phyloP scores from a whole-genome alignment of 345 rosid species.

The Eucalyptus cladocalyx region DNA sequence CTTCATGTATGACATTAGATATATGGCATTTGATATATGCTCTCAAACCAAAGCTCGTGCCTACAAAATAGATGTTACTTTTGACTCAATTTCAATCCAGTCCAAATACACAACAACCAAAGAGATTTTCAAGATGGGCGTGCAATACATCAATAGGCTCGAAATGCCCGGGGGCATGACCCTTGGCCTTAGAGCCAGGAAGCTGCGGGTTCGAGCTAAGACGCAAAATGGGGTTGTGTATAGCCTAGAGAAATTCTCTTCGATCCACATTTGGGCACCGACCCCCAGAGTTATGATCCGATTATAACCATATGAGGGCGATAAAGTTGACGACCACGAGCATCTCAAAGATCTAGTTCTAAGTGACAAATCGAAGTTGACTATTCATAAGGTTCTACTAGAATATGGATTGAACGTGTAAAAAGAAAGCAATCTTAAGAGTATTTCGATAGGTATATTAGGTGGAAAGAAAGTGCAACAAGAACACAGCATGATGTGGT shows the following conservation, averaged over 20 bases:
- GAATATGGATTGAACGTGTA: neutral
- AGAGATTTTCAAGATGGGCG: neutral
- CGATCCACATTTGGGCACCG: neutral
- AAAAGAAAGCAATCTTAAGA: neutral
- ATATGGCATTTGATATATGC: neutral
- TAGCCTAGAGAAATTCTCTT: neutral
- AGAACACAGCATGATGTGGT: neutral
- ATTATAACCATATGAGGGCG: neutral
- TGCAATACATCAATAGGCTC: neutral
- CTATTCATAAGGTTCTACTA: neutral
- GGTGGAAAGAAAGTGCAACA: neutral
- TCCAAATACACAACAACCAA: neutral
- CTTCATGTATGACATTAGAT: neutral
- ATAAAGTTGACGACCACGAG: neutral
- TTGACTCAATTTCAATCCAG: neutral
- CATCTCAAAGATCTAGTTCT: neutral
- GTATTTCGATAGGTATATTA: neutral
- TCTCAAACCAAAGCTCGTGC: neutral
- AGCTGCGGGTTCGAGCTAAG: neutral
- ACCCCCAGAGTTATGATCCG: neutral
- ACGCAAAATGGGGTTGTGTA: neutral
- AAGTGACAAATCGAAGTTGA: neutral
- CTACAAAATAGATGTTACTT: neutral
- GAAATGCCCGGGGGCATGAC: neutral
- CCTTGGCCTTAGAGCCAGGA: neutral